These are phyloP conservation scores for Strobilomyces dryophilus DNA, from an alignment of 768 basidiomycete genomes.

Conservation along the genomic window DNA sequence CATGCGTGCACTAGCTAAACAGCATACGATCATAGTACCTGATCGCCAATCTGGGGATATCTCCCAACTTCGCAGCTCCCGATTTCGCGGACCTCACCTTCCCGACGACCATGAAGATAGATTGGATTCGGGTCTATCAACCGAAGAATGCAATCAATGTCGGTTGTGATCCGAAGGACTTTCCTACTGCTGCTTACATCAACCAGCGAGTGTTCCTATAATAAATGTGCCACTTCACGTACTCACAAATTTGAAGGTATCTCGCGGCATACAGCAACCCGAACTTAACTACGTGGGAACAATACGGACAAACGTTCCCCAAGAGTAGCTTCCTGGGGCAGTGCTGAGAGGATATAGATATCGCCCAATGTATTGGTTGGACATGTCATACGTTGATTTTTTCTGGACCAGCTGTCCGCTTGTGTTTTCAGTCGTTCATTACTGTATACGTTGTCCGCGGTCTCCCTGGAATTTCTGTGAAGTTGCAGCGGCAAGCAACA, in stretches of 20 bases:
- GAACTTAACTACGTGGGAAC: slow-evolving; percentile 73
- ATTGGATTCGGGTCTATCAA: slow-evolving; percentile 93
- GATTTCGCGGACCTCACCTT: slow-evolving; percentile 69
- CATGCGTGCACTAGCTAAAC: background rate
- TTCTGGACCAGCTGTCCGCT: slow-evolving; percentile 7
- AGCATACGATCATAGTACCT: slow-evolving; percentile 52
- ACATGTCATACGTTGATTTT: slow-evolving; percentile 1
- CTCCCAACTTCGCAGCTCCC: slow-evolving; percentile 70
- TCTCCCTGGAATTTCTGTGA: background rate
- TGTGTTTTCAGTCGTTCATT: slow-evolving; percentile 20
- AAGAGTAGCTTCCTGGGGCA: slow-evolving; percentile 59
- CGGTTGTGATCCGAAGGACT: slow-evolving; percentile 78
- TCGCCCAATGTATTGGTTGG: slow-evolving; percentile 4
- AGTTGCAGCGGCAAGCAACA: slow-evolving; percentile 1
- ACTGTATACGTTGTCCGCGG: slow-evolving; percentile 12
- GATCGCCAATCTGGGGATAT: slow-evolving; percentile 83
- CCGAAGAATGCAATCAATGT: slow-evolving; percentile 62
- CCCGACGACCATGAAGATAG: slow-evolving; percentile 71
- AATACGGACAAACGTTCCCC: slow-evolving; percentile 61
- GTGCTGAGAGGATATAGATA: slow-evolving; percentile 39
- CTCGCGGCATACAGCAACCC: slow-evolving; percentile 77
- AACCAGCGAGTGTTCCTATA: slow-evolving; percentile 45
- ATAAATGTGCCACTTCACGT: background rate
- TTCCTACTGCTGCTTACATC: slow-evolving; percentile 83
- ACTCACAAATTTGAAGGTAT: slow-evolving; percentile 32